phyloP scores from a whole-genome alignment of 306 rosid genomes.

The Prinsepia uniflora region DNA sequence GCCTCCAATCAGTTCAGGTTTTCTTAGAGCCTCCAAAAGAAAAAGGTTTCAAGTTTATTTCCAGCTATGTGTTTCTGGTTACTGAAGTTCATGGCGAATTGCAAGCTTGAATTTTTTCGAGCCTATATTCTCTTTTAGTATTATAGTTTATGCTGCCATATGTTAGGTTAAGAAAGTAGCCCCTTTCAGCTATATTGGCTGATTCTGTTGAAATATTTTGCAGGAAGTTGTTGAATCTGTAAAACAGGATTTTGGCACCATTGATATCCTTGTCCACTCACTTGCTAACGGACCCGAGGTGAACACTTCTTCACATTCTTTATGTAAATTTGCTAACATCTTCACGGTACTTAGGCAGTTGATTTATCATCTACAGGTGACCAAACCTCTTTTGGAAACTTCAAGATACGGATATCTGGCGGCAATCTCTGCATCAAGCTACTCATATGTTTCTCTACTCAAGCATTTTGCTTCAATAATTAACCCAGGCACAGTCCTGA shows the following conservation, averaged over 20 bases:
- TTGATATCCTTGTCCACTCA: slow-evolving; percentile 95
- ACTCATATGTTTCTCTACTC: slow-evolving; percentile 84
- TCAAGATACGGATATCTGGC: slow-evolving; percentile 96
- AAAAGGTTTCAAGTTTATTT: background rate
- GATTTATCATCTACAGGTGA: slow-evolving; percentile 46
- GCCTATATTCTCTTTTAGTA: background rate
- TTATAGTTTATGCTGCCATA: background rate
- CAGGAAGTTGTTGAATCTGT: slow-evolving; percentile 93
- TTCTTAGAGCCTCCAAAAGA: too few species aligned
- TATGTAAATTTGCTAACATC: background rate
- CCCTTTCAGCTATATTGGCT: background rate
- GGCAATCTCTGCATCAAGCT: slow-evolving; percentile 92
- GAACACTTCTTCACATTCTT: slow-evolving; percentile 12
- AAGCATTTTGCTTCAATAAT: slow-evolving; percentile 83
- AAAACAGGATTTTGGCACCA: slow-evolving; percentile 86
- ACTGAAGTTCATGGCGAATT: background rate
- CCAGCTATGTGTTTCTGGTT: background rate
- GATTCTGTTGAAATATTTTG: slow-evolving; percentile 10
- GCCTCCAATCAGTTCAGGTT: too few species aligned
- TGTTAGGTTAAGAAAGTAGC: background rate
- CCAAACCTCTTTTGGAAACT: slow-evolving; percentile 87
- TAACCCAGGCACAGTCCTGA: slow-evolving; percentile 64
- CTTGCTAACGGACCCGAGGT: slow-evolving; percentile 99
- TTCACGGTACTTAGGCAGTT: background rate
- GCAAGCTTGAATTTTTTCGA: background rate